Percentiles rank a stretch among this genome's conserved stretches.
These are phyloP conservation scores for Phytophthora cryptogea DNA, from an alignment of 352 stramenopile species.

Conservation along the genomic window DNA sequence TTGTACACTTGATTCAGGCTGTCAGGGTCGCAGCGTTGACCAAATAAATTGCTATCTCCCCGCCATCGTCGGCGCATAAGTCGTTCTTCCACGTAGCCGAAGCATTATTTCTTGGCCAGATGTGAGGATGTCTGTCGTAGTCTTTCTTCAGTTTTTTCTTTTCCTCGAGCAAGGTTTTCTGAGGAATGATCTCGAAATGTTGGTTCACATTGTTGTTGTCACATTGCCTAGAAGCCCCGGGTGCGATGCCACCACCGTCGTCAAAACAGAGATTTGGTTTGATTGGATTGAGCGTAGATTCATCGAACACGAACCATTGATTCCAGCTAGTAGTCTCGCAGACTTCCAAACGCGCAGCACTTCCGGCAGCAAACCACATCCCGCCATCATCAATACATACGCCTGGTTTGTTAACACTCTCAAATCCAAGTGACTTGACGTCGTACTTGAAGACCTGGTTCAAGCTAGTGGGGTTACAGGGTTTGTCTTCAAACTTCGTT, in stretches of 20 bases:
- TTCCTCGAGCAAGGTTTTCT: slow-evolving; percentile 3
- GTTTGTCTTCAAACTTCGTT: slow-evolving; percentile 23
- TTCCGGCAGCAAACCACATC: slow-evolving; percentile 1
- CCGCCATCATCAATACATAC: slow-evolving; percentile 30
- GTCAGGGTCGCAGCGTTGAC: slow-evolving; percentile 22
- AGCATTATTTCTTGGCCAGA: slow-evolving; percentile 32
- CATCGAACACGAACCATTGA: slow-evolving; percentile 33
- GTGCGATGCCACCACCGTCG: slow-evolving; percentile 21
- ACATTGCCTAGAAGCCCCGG: slow-evolving; percentile 15
- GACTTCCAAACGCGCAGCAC: slow-evolving; percentile 19
- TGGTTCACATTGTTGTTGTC: slow-evolving; percentile 24
- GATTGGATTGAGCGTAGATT: slow-evolving; percentile 30
- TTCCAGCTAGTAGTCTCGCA: slow-evolving; percentile 29
- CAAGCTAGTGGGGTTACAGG: slow-evolving; percentile 26
- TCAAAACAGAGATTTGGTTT: slow-evolving; percentile 43
- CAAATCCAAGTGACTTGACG: slow-evolving; percentile 10
- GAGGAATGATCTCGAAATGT: slow-evolving; percentile 28
- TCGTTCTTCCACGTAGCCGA: slow-evolving; percentile 25
- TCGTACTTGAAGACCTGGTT: slow-evolving; percentile 32
- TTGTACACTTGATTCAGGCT: slow-evolving; percentile 34
- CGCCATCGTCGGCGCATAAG: slow-evolving; percentile 41
- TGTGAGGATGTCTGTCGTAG: slow-evolving; percentile 14
- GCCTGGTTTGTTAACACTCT: slow-evolving; percentile 22
- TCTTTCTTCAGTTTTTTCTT: too few species aligned
- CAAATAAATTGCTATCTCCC: slow-evolving; percentile 20